Evolutionary conservation across 2,329 filamentous ascomycete species (phyloP), one percentile per base, ranked within the genome.

Genomic region (Nemania bipapillata): DNA sequence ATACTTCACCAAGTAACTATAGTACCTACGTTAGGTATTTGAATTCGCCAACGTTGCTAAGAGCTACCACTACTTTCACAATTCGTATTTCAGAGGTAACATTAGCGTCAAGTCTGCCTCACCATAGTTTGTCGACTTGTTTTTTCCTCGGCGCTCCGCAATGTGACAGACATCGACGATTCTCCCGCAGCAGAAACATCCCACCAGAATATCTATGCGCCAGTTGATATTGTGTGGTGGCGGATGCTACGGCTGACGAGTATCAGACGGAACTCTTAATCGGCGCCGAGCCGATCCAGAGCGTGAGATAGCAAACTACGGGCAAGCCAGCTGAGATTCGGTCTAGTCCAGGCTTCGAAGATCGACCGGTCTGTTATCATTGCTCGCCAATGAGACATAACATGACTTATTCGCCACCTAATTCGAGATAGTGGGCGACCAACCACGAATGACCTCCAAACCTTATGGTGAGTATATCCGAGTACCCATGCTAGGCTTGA

Each of bases 201-300:
- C 59, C n/a, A 65, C 47, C 24, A 42, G 26, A 17, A 45, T 22
- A n/a, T 9, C 40, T 45, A 24, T 37, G 24, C n/a, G 35, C 52
- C 30, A 12, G 24, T 42, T 47, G 37, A 52, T 52, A 15, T n/a
- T 17, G 45, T 61, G 53, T 58, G 20, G 47, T 61, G 20, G 42
- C 40, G 11, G 30, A 68, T 66, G 47, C 52, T 66, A 56, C 62
- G 52, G 62, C 30, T 45, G 37, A 63, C 62, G 63, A 66, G 57
- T 50, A 58, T 59, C n/a, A 12, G 9, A 50, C 56, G 62, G 52
- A n/a, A 30, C 57, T 20, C 66, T 22, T 40, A 12, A 57, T 47
- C 50, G 37, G 20, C 47, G 15, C 0, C 8, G 35, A 20, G 40
- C 57, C 47, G 56, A 58, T 54, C 35, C 22, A 24, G 32, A 26